phyloP scores from a whole-genome alignment of 371 early-diverging fungal genomes.

The Mucor piriformis region DNA sequence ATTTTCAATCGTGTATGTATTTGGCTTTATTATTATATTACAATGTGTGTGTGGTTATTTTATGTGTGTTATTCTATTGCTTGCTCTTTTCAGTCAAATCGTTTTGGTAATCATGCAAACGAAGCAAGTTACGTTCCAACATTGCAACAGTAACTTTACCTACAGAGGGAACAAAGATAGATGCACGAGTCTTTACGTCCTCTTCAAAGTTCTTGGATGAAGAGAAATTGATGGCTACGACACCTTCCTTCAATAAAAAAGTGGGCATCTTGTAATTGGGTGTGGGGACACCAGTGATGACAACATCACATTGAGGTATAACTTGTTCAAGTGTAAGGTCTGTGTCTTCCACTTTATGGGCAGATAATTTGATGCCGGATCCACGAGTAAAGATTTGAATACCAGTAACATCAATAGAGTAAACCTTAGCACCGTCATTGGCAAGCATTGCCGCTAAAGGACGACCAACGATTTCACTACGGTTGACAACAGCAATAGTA shows the following conservation, averaged over 20 bases:
- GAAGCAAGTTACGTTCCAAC: conserved; percentile 92
- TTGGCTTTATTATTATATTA: neutral
- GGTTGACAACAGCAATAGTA: conserved; percentile 91
- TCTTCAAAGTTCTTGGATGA: conserved; percentile 90
- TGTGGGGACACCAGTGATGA: conserved; percentile 95
- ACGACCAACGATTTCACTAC: conserved; percentile 96
- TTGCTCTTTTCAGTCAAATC: conserved; percentile 25
- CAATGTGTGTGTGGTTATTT: neutral
- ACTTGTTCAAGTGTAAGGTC: conserved; percentile 75
- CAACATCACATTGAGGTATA: conserved; percentile 86
- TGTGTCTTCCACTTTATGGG: conserved; percentile 82
- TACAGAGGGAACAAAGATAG: conserved; percentile 94
- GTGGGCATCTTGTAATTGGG: conserved; percentile 86
- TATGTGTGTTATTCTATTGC: neutral
- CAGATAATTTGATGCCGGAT: conserved; percentile 70
- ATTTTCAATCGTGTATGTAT: too few species aligned
- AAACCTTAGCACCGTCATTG: conserved; percentile 97
- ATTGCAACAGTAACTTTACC: conserved; percentile 98
- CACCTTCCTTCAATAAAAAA: conserved; percentile 87
- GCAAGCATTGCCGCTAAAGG: conserved; percentile 97
- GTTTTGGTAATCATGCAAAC: conserved; percentile 76
- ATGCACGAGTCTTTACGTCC: conserved; percentile 83
- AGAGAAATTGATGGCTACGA: conserved; percentile 95
- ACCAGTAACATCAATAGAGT: conserved; percentile 90
- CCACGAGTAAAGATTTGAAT: conserved; percentile 90